These are phyloP conservation scores for Penicillium brasilianum DNA, from an alignment of 2,329 filamentous ascomycete genomes.

Conservation along the genomic window DNA sequence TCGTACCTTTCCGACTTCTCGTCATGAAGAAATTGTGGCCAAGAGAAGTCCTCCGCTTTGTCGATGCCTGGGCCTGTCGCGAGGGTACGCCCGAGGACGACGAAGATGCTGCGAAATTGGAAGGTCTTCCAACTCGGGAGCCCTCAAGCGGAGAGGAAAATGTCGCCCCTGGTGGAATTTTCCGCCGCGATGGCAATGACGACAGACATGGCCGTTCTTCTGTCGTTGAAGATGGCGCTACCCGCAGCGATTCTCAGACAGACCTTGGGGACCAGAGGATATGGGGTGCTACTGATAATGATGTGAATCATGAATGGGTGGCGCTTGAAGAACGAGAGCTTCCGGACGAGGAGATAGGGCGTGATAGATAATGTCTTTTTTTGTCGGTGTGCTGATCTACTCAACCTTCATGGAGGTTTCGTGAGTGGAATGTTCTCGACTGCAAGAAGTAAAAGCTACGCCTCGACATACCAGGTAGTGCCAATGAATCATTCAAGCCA, in stretches of 20 bases:
- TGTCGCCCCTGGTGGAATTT: constrained; percentile 9
- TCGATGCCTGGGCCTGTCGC: constrained; percentile 57
- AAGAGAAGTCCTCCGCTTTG: constrained; percentile 60
- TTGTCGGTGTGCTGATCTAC: neutral
- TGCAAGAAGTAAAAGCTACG: neutral
- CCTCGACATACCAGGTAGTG: neutral
- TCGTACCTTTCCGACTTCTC: constrained; percentile 66
- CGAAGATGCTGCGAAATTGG: constrained; percentile 32
- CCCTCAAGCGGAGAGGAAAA: constrained; percentile 4
- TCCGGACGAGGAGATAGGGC: constrained; percentile 31
- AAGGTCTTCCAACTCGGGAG: neutral
- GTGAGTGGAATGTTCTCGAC: no score
- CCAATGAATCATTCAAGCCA: neutral
- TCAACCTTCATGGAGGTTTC: neutral
- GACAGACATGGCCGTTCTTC: neutral
- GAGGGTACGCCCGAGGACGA: constrained; percentile 61
- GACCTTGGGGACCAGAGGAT: constrained; percentile 14
- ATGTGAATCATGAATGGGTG: constrained; percentile 29
- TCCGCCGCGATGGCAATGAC: neutral
- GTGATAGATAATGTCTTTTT: constrained; percentile 3
- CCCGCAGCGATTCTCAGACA: neutral
- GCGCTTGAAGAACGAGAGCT: constrained; percentile 26
- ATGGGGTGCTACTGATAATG: constrained; percentile 12
- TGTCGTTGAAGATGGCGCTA: neutral
- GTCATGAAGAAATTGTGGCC: constrained; percentile 67